These are phyloP conservation scores for Talaromyces ruber DNA, from an alignment of 495 filamentous ascomycete species.

Conservation along the genomic window DNA sequence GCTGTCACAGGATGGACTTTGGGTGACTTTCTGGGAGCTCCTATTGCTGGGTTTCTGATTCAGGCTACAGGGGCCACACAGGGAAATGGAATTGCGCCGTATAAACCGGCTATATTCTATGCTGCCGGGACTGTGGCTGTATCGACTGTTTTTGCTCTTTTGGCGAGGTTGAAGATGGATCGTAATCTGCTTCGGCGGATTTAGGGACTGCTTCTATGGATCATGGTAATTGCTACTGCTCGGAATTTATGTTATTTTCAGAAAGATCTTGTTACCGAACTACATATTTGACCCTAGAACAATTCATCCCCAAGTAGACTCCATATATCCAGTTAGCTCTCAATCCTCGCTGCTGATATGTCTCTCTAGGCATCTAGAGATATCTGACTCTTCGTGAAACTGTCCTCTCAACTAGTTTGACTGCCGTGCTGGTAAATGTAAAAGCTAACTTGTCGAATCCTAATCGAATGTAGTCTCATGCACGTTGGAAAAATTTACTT, in stretches of 20 bases:
- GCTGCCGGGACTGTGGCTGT: conserved; percentile 11
- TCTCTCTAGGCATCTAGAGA: too few relatives aligned
- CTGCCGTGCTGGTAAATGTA: too few relatives aligned
- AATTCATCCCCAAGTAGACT: too few relatives aligned
- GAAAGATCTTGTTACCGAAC: not conserved
- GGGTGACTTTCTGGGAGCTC: conserved; percentile 37
- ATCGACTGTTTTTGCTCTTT: not conserved
- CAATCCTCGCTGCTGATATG: too few relatives aligned
- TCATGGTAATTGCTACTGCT: not conserved
- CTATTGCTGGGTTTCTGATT: conserved; percentile 38
- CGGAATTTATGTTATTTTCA: too few relatives aligned
- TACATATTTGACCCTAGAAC: not conserved
- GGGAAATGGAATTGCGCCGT: conserved; percentile 22
- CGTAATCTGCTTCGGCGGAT: not conserved
- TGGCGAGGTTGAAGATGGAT: not conserved
- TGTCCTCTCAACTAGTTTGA: too few relatives aligned
- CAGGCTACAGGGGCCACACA: conserved; percentile 17
- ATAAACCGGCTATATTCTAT: conserved; percentile 40
- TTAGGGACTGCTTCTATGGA: not conserved
- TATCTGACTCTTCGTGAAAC: too few relatives aligned
- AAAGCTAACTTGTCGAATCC: too few relatives aligned
- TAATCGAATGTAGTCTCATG: too few relatives aligned
- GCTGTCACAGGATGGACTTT: conserved; percentile 37
- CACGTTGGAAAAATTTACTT: too few relatives aligned
- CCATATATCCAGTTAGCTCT: too few relatives aligned